Conservation (phyloP, 176 grass and related monocot genomes). For the Rhynchospora pubera region DNA sequence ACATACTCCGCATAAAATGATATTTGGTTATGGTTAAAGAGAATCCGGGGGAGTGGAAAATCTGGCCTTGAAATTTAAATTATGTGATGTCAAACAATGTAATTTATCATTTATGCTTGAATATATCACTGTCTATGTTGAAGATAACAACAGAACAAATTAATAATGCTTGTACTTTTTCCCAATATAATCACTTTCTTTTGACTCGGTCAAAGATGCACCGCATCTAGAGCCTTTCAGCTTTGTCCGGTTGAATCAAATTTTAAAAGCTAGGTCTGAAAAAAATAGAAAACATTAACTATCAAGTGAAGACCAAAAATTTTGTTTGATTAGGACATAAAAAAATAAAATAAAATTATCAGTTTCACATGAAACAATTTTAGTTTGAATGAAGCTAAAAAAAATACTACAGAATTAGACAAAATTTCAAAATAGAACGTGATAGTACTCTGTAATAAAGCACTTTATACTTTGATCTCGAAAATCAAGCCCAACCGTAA, state of each 20-base stretch:
- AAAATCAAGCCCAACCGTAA: too few species aligned
- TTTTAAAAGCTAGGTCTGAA: not conserved
- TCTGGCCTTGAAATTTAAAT: not conserved
- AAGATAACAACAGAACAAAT: not conserved
- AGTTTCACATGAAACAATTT: too few species aligned
- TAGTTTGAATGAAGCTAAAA: too few species aligned
- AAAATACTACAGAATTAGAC: too few species aligned
- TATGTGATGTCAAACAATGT: not conserved
- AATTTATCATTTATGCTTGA: not conserved
- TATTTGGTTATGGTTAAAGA: not conserved
- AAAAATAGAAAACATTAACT: not conserved
- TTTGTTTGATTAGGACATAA: too few species aligned
- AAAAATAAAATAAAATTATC: too few species aligned
- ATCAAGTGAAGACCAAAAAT: not conserved
- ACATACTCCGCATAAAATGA: not conserved
- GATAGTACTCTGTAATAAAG: too few species aligned
- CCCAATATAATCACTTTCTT: not conserved
- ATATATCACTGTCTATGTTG: not conserved
- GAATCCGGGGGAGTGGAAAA: not conserved
- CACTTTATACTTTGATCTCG: too few species aligned
- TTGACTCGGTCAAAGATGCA: not conserved
- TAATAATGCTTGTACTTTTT: not conserved
- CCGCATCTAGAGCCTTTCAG: not conserved
- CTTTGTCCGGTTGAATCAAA: not conserved
- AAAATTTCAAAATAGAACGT: too few species aligned